Conservation (phyloP, 1,139 yeast species). For the Blastobotrys serpentis region DNA sequence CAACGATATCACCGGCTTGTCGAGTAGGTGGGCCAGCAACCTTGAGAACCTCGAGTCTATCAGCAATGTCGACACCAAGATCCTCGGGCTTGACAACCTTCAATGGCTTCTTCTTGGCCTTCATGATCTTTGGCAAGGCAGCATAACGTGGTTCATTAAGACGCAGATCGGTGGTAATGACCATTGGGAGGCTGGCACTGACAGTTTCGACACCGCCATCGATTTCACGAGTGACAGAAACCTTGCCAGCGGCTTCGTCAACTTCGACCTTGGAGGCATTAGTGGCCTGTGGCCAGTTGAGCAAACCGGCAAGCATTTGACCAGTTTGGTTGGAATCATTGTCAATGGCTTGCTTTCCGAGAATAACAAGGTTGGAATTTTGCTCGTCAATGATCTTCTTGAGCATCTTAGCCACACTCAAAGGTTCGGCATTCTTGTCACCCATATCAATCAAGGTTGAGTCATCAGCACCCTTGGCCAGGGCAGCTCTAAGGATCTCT, state of each 20-base stretch:
- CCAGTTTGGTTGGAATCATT: constrained; percentile 97
- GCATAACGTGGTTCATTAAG: constrained; percentile 94
- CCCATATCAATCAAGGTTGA: constrained; percentile 82
- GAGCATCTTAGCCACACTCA: constrained; percentile 83
- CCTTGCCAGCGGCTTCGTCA: constrained; percentile 54
- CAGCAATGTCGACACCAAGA: constrained; percentile 62
- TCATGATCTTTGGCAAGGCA: constrained; percentile 92
- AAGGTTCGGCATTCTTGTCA: constrained; percentile 73
- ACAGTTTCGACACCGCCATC: constrained; percentile 94
- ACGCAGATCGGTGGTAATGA: constrained; percentile 89
- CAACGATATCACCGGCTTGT: constrained; percentile 77
- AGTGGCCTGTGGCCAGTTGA: constrained; percentile 98
- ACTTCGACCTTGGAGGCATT: constrained; percentile 86
- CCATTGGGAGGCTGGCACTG: constrained; percentile 73
- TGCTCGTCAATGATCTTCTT: constrained; percentile 70
- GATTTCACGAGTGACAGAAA: constrained; percentile 83
- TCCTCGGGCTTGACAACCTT: constrained; percentile 68
- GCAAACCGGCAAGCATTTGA: constrained; percentile 90
- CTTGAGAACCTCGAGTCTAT: constrained; percentile 66
- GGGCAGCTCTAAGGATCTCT: constrained; percentile 82
- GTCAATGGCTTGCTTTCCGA: constrained; percentile 96
- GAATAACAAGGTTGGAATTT: constrained; percentile 70
- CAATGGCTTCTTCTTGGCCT: constrained; percentile 95
- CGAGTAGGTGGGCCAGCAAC: constrained; percentile 86
- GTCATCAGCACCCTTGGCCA: constrained; percentile 92